Percentiles rank a stretch among this genome's conserved stretches.
Evolutionary conservation across 352 stramenopile species (phyloP).

Genomic region (Globisporangium echinulatum): DNA sequence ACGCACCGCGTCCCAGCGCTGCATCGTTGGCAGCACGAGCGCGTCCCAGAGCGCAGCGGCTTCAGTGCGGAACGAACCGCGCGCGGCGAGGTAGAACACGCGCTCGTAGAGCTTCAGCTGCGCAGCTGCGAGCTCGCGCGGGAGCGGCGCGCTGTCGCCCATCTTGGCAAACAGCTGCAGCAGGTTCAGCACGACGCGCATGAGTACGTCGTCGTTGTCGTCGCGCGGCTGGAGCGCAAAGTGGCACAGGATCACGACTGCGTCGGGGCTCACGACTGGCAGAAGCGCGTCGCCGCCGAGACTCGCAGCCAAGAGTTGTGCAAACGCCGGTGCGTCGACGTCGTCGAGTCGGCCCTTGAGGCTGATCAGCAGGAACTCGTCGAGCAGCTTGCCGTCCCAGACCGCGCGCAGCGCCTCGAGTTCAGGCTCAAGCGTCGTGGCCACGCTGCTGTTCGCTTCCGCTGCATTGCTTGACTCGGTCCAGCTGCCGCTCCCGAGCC

Average conservation of each 20-base stretch:
- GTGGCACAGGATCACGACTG: constrained; percentile 66
- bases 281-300: constrained; percentile 33
- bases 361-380: constrained; percentile 79
- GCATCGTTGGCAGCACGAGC: constrained; percentile 27
- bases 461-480: constrained; percentile 11
- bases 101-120: constrained; percentile 47
- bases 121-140: constrained; percentile 43
- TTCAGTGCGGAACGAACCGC: constrained; percentile 42
- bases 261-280: constrained; percentile 60
- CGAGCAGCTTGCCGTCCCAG: constrained; percentile 68
- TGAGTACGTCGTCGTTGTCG: constrained; percentile 22
- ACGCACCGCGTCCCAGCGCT: constrained; percentile 31
- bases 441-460: neutral
- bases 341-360: constrained; percentile 69
- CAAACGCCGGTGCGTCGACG: constrained; percentile 42
- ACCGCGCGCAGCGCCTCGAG: constrained; percentile 38
- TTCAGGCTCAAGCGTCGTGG: neutral
- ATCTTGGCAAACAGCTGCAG: constrained; percentile 55
- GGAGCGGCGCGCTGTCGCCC: constrained; percentile 14
- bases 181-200: constrained; percentile 56
- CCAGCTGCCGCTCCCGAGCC: constrained; percentile 59
- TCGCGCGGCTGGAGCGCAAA: constrained; percentile 40
- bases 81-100: constrained; percentile 53
- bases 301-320: constrained; percentile 39
- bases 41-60: constrained; percentile 41